These are phyloP conservation scores for Tylopilus balloui DNA, from an alignment of 768 basidiomycete species.

Conservation along the genomic window DNA sequence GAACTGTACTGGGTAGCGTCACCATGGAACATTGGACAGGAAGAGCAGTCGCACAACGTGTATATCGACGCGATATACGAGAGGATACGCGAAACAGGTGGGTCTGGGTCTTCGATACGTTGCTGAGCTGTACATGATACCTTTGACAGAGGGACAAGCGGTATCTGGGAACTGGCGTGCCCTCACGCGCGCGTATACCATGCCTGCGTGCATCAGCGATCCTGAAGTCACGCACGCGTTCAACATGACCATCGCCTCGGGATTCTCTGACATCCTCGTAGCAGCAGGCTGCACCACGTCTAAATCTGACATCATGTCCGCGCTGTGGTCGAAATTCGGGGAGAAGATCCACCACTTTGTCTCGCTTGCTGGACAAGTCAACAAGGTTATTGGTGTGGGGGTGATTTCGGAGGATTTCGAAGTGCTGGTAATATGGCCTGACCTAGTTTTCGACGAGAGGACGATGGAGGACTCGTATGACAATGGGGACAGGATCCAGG, in stretches of 20 bases:
- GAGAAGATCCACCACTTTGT: conserved; percentile 40
- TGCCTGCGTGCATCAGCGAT: conserved; percentile 12
- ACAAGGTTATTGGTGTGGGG: conserved; percentile 27
- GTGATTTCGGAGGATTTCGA: conserved; percentile 27
- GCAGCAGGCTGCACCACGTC: conserved; percentile 22
- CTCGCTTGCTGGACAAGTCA: conserved; percentile 42
- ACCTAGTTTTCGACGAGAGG: conserved; percentile 7
- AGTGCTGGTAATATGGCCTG: conserved; percentile 15
- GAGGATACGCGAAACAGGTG: conserved; percentile 32
- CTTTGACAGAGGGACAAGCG: conserved; percentile 38
- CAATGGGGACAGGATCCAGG: conserved; percentile 10
- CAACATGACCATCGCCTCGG: conserved; percentile 10
- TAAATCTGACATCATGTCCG: conserved; percentile 30
- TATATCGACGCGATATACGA: conserved; percentile 29
- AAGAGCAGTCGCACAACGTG: conserved; percentile 13
- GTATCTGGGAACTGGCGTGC: conserved; percentile 42
- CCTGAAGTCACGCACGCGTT: conserved; percentile 10
- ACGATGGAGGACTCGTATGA: conserved; percentile 26
- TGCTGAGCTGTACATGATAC: background rate
- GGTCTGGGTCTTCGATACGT: conserved; percentile 2
- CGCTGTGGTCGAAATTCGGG: conserved; percentile 40
- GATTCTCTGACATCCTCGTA: conserved; percentile 26
- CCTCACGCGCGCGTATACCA: conserved; percentile 28
- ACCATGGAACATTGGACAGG: conserved; percentile 21
- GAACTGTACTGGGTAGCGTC: conserved; percentile 19